phyloP scores from a whole-genome alignment of 331 rosid genomes.

The Quercus lobata region DNA sequence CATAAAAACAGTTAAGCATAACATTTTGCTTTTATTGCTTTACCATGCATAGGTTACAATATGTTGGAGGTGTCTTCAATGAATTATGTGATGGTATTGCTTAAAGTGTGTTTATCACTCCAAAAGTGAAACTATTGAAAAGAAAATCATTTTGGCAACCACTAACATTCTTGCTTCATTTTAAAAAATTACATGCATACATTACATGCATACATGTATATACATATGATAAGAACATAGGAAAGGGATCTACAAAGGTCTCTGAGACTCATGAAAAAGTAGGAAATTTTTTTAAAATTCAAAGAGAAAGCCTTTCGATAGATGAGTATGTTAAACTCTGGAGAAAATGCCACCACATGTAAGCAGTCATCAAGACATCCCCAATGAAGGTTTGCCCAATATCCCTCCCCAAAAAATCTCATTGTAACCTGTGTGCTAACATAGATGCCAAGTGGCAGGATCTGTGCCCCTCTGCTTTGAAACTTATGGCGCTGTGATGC shows the following conservation, averaged over 20 bases:
- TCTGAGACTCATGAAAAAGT: neutral
- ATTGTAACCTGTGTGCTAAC: neutral
- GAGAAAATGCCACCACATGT: neutral
- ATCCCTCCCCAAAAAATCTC: neutral
- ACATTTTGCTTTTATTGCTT: neutral
- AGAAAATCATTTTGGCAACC: neutral
- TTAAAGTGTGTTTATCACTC: neutral
- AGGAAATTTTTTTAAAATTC: neutral
- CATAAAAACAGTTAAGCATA: neutral
- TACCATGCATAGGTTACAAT: neutral
- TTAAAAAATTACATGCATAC: neutral
- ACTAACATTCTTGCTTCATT: neutral
- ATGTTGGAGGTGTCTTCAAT: neutral
- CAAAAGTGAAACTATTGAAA: neutral
- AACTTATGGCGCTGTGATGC: neutral
- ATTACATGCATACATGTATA: neutral
- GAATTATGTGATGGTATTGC: conserved; percentile 1
- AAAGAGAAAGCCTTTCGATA: neutral
- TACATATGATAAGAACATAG: neutral
- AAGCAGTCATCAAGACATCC: neutral
- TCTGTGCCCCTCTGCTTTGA: neutral
- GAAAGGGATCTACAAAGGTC: neutral
- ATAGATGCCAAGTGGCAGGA: neutral
- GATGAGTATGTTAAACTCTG: neutral
- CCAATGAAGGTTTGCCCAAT: neutral